Percentiles rank a stretch among this genome's conserved stretches.
These are phyloP conservation scores for Aspergillus brasiliensis DNA, from an alignment of 2,329 filamentous ascomycete species.

Conservation along the genomic window DNA sequence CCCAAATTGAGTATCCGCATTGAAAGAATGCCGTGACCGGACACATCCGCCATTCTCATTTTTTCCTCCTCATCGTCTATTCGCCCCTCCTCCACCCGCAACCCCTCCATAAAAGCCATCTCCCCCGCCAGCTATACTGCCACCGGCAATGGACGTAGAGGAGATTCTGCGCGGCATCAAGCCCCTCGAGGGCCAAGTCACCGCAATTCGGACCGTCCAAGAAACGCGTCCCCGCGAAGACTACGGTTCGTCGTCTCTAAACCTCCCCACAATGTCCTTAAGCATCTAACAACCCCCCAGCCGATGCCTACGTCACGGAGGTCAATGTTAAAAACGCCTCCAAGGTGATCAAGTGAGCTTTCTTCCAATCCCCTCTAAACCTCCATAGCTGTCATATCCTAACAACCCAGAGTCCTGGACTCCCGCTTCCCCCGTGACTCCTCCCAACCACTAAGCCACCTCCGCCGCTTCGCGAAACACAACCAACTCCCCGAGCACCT, in stretches of 20 bases:
- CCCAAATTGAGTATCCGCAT: not conserved
- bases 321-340: constrained; percentile 48
- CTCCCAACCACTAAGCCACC: constrained; percentile 37
- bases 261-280: not conserved
- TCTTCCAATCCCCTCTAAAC: not conserved
- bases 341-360: constrained; percentile 45
- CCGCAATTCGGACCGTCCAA: constrained; percentile 47
- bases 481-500: constrained; percentile 37
- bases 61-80: not conserved
- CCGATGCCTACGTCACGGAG: constrained; percentile 47
- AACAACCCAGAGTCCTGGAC: constrained; percentile 40
- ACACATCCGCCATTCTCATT: not conserved
- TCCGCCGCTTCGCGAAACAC: constrained; percentile 45
- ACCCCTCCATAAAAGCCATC: constrained; percentile 5
- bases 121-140: not conserved
- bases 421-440: constrained; percentile 38
- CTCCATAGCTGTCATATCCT: not conserved
- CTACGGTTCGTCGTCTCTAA: constrained; percentile 37
- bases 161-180: constrained; percentile 27
- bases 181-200: constrained; percentile 38
- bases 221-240: constrained; percentile 44
- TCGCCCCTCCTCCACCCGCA: not conserved
- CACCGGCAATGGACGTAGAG: constrained; percentile 25
- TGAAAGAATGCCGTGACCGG: not conserved
- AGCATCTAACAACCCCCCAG: constrained; percentile 28